Evolutionary conservation across 202 grass and related monocot species (phyloP).

Genomic region (Hordeum pubiflorum): DNA sequence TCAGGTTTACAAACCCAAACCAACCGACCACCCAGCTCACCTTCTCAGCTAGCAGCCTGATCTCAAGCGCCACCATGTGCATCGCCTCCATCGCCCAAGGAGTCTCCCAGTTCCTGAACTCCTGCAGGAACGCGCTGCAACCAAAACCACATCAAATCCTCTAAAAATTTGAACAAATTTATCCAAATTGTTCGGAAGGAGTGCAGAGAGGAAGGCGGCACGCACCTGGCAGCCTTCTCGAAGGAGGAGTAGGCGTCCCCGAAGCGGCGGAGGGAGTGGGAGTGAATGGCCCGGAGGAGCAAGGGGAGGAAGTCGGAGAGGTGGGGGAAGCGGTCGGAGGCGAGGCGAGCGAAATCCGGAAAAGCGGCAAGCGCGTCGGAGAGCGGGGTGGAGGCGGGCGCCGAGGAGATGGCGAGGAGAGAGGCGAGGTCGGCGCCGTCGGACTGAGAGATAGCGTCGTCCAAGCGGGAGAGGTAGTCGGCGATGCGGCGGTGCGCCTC

Average conservation of each 20-base stretch:
- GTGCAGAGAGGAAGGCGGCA: background rate
- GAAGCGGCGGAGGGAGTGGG: conserved; percentile 55
- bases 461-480: conserved; percentile 55
- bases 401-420: conserved; percentile 54
- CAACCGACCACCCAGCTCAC: conserved; percentile 25
- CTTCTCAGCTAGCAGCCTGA: conserved; percentile 86
- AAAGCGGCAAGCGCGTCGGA: conserved; percentile 66
- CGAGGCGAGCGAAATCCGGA: conserved; percentile 54
- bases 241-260: conserved; percentile 70
- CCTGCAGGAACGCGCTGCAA: conserved; percentile 82
- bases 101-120: conserved; percentile 95
- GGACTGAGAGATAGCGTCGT: conserved; percentile 40
- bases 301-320: conserved; percentile 56
- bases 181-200: background rate
- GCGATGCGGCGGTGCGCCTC: conserved; percentile 80
- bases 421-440: conserved; percentile 38
- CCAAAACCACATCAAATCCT: conserved; percentile 13
- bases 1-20: background rate
- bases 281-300: conserved; percentile 65
- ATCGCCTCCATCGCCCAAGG: conserved; percentile 89
- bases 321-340: conserved; percentile 47
- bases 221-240: conserved; percentile 80
- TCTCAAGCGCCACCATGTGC: conserved; percentile 76
- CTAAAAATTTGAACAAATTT: background rate
- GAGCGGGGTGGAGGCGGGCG: conserved; percentile 37